phyloP scores from a whole-genome alignment of 1,139 yeast species.

The Debaryomyces coudertii region DNA sequence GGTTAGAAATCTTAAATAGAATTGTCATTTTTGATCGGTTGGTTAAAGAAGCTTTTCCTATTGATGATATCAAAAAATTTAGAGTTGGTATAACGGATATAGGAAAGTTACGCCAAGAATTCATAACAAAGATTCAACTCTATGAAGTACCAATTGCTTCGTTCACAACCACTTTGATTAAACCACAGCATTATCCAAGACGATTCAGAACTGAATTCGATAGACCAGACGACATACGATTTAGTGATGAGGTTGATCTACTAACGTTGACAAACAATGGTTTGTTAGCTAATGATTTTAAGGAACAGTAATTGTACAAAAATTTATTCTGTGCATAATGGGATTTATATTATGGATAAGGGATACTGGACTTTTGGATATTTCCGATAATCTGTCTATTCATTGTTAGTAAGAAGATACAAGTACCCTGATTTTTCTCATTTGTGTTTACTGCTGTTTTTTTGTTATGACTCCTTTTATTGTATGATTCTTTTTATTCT shows the following conservation, averaged over 20 bases:
- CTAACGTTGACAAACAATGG: constrained; percentile 10
- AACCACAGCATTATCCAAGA: constrained; percentile 39
- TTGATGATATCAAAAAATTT: constrained; percentile 36
- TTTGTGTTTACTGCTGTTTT: too few relatives aligned
- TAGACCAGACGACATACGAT: neutral
- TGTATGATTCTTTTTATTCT: too few relatives aligned
- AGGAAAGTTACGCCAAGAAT: constrained; percentile 27
- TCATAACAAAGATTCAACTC: constrained; percentile 28
- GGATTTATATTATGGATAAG: too few relatives aligned
- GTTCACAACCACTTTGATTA: constrained; percentile 32
- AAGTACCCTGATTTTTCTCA: too few relatives aligned
- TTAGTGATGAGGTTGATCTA: constrained; percentile 7
- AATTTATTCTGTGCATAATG: too few relatives aligned
- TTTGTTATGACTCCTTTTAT: too few relatives aligned
- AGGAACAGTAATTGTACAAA: constrained; percentile 2
- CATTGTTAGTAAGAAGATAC: too few relatives aligned
- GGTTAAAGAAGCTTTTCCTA: constrained; percentile 30
- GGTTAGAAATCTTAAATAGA: constrained; percentile 31
- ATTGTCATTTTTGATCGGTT: constrained; percentile 31
- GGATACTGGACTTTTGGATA: too few relatives aligned
- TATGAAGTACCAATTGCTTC: constrained; percentile 30
- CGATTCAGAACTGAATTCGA: neutral
- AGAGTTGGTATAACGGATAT: constrained; percentile 32
- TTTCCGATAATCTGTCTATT: too few relatives aligned
- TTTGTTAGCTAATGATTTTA: constrained; percentile 10